phyloP scores from a whole-genome alignment of 139 green algal species.

The Chlorella sp. region DNA sequence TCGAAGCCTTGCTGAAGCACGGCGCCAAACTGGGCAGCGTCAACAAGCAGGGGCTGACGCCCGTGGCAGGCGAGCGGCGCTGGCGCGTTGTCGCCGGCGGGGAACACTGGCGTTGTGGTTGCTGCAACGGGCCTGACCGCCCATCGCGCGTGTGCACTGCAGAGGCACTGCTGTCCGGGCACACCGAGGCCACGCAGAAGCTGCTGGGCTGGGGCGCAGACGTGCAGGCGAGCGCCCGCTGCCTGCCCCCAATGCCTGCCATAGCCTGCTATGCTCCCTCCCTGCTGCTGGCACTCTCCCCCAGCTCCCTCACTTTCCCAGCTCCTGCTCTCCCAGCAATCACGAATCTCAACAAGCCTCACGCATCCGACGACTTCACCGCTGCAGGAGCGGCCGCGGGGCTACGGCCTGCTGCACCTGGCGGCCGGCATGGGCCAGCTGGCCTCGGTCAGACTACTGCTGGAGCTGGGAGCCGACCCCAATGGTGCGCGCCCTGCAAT shows the following conservation, averaged over 20 bases:
- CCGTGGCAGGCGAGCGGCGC: conserved; percentile 60
- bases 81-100: conserved; percentile 26
- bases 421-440: conserved; percentile 46
- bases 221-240: neutral
- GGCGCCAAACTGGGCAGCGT: conserved; percentile 29
- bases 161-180: conserved; percentile 41
- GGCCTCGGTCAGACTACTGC: conserved; percentile 37
- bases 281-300: neutral
- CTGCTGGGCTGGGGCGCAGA: neutral
- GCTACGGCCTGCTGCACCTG: conserved; percentile 61
- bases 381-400: conserved; percentile 14
- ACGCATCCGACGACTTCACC: too few relatives aligned
- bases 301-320: neutral
- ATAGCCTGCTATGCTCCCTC: neutral
- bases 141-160: neutral
- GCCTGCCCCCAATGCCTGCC: neutral
- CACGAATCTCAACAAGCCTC: too few relatives aligned
- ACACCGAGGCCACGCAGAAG: neutral
- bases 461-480: conserved; percentile 19
- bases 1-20: conserved; percentile 49
- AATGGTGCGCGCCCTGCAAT: conserved; percentile 25
- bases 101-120: conserved; percentile 27
- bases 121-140: neutral
- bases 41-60: conserved; percentile 68
- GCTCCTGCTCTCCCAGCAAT: conserved; percentile 20